Conservation (phyloP, 257 asterid species). For the Forsythia viridissima region DNA sequence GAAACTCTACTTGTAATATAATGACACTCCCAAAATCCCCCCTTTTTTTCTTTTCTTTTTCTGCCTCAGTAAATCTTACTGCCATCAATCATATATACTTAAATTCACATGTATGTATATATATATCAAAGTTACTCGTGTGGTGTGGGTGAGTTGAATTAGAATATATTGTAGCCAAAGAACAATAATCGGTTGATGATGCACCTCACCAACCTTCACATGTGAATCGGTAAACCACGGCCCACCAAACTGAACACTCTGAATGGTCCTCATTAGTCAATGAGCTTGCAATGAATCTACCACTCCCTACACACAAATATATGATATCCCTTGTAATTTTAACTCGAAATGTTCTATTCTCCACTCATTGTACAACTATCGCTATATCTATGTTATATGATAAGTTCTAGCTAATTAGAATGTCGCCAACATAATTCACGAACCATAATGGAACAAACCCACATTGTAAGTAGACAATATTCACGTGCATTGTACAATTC, state of each 20-base stretch:
- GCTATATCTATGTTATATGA: neutral
- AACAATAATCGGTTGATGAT: constrained; percentile 43
- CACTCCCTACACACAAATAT: neutral
- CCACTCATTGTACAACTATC: too few relatives aligned
- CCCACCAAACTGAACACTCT: constrained; percentile 59
- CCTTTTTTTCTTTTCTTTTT: neutral
- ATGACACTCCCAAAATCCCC: neutral
- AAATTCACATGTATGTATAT: neutral
- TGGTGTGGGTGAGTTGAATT: neutral
- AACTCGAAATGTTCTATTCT: too few relatives aligned
- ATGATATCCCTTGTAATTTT: constrained; percentile 17
- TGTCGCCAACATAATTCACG: neutral
- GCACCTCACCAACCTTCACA: constrained; percentile 60
- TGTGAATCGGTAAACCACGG: constrained; percentile 51
- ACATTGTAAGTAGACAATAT: neutral
- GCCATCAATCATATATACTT: neutral
- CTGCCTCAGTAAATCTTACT: neutral
- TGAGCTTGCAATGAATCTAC: constrained; percentile 13
- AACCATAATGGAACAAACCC: neutral
- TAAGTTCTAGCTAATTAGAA: neutral
- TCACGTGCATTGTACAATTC: neutral
- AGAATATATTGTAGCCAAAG: neutral
- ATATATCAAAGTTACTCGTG: neutral
- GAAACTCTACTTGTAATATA: constrained; percentile 25
- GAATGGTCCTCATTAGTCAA: constrained; percentile 42